phyloP scores from a whole-genome alignment of 139 green algal genomes.

The Closterium sp. region DNA sequence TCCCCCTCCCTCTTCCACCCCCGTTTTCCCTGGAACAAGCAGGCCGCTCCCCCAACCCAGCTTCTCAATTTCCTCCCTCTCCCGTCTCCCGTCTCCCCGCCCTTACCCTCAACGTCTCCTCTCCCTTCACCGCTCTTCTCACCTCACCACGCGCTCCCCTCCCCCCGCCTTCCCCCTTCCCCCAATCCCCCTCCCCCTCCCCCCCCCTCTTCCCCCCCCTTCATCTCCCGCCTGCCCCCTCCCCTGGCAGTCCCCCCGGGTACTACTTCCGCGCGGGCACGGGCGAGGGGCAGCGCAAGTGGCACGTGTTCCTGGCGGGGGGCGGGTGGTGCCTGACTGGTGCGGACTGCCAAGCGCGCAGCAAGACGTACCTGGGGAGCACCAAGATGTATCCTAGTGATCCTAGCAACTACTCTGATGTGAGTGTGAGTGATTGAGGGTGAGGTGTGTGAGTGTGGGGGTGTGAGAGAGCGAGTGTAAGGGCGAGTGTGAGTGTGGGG shows the following conservation, averaged over 20 bases:
- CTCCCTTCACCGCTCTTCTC: not conserved
- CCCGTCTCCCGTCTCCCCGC: too few relatives aligned
- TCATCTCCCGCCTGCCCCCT: not conserved
- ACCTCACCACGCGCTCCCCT: not conserved
- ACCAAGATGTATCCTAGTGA: not conserved
- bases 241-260: not conserved
- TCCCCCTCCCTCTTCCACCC: too few relatives aligned
- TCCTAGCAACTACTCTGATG: not conserved
- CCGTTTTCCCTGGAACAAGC: too few relatives aligned
- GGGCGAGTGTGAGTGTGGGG: not conserved
- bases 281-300: not conserved
- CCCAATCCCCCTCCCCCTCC: not conserved
- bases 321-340: not conserved
- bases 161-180: not conserved
- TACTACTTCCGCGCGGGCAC: not conserved
- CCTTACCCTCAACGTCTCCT: not conserved
- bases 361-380: not conserved
- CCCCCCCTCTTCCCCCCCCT: too few relatives aligned
- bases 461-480: not conserved
- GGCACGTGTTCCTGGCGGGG: constrained; percentile 1
- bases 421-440: not conserved
- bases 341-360: not conserved
- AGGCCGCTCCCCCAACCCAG: too few relatives aligned
- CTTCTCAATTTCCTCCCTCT: not conserved
- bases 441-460: not conserved